A percentile compares a stretch with the other conserved stretches of the same genome.
phyloP scores from a whole-genome alignment of 2,329 filamentous ascomycete species.

The Diplodia intermedia region DNA sequence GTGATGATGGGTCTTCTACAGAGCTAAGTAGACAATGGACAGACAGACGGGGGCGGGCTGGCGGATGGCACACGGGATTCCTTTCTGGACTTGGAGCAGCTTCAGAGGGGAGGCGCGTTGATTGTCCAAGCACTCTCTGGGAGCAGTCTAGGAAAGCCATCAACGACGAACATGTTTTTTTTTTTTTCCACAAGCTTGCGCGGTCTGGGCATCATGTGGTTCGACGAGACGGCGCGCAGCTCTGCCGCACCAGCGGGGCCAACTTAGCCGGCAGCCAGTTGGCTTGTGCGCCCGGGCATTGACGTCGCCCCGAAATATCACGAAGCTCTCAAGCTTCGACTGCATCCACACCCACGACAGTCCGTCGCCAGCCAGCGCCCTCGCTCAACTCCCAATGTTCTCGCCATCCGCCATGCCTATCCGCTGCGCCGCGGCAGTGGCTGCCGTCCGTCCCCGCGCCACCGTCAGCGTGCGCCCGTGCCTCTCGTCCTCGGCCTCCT shows the following conservation, averaged over 20 bases:
- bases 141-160: slow-evolving; percentile 24
- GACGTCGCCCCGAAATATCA: slow-evolving; percentile 32
- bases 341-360: neutral
- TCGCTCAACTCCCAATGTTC: slow-evolving; percentile 10
- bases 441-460: slow-evolving; percentile 25
- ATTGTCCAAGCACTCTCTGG: neutral
- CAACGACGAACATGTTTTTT: slow-evolving; percentile 27
- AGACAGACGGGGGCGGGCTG: neutral
- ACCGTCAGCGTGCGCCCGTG: slow-evolving; percentile 20
- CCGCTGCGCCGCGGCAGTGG: slow-evolving; percentile 27
- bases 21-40: slow-evolving; percentile 13
- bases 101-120: neutral
- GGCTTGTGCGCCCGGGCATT: slow-evolving; percentile 22
- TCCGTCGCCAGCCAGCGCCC: neutral
- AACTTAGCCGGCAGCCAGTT: slow-evolving; percentile 22
- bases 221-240: slow-evolving; percentile 9
- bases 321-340: slow-evolving; percentile 28
- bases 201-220: slow-evolving; percentile 12
- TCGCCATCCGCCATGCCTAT: slow-evolving; percentile 22
- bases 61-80: neutral
- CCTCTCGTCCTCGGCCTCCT: slow-evolving; percentile 14
- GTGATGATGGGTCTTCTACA: slow-evolving; percentile 19
- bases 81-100: slow-evolving; percentile 6
- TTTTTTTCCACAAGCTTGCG: neutral
- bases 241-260: slow-evolving; percentile 6